These are phyloP conservation scores for Aspergillus neotritici DNA, from an alignment of 2,329 filamentous ascomycete species.

Conservation along the genomic window DNA sequence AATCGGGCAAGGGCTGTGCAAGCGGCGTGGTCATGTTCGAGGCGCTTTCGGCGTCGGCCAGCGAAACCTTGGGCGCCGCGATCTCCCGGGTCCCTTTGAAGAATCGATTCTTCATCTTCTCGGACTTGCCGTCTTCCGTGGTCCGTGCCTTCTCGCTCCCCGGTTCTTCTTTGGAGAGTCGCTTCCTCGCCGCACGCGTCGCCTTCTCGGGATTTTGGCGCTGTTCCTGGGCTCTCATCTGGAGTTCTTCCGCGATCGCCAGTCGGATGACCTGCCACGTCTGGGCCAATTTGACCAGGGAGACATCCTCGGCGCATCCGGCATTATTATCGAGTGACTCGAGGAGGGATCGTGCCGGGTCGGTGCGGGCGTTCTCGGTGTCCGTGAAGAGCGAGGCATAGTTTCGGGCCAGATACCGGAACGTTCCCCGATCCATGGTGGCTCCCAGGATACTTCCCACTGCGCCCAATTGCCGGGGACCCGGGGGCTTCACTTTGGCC, in stretches of 20 bases:
- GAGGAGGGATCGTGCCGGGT: conserved; percentile 30
- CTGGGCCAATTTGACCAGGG: conserved; percentile 49
- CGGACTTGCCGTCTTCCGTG: conserved; percentile 28
- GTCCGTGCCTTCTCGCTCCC: conserved; percentile 22
- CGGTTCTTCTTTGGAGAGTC: conserved; percentile 26
- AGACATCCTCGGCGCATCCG: conserved; percentile 46
- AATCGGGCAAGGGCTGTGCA: conserved; percentile 44
- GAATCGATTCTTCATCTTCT: conserved; percentile 38
- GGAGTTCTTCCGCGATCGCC: conserved; percentile 47
- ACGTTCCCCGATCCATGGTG: conserved; percentile 37
- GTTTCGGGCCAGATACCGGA: conserved; percentile 39
- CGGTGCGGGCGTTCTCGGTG: conserved; percentile 15
- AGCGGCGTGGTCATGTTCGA: conserved; percentile 54
- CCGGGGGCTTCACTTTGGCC: conserved; percentile 35
- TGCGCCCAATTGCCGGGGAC: conserved; percentile 45
- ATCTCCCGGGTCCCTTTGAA: conserved; percentile 41
- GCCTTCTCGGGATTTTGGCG: conserved; percentile 17
- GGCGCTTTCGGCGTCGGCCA: conserved; percentile 43
- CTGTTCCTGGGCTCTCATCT: conserved; percentile 33
- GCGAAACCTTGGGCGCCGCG: conserved; percentile 25
- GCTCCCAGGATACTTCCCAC: conserved; percentile 46
- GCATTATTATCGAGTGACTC: conserved; percentile 51
- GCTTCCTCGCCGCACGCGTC: conserved; percentile 19
- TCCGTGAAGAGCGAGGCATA: conserved; percentile 38
- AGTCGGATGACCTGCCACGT: conserved; percentile 55